A percentile compares a stretch with the other conserved stretches of the same genome.
Evolutionary conservation across 2,329 filamentous ascomycete species (phyloP).

Genomic region (Penicillium sp.): DNA sequence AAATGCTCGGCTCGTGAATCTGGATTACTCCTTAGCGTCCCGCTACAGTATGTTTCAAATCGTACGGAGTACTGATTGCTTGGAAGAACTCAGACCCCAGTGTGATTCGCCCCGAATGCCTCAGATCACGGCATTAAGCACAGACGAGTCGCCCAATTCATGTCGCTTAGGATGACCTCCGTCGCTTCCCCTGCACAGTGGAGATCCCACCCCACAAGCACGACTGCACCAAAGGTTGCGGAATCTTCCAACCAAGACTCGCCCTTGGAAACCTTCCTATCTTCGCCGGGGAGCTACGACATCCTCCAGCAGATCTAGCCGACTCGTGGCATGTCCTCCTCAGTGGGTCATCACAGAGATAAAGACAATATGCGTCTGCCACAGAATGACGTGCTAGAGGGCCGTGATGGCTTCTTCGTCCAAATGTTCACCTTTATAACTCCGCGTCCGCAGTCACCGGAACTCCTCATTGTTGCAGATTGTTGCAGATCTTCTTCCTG

Average conservation of each 20-base stretch:
- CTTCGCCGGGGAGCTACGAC: neutral
- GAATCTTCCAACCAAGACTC: neutral
- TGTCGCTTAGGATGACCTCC: neutral
- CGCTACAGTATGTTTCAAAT: neutral
- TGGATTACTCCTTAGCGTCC: neutral
- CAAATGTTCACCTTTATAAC: slow-evolving; percentile 16
- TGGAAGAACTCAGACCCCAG: neutral
- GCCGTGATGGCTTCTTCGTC: slow-evolving; percentile 7
- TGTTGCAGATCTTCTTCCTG: neutral
- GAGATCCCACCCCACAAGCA: slow-evolving; percentile 2
- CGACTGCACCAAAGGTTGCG: neutral
- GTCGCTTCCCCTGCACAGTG: neutral
- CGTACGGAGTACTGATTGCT: neutral
- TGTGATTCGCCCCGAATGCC: neutral
- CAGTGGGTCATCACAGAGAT: neutral
- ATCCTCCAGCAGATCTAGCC: neutral
- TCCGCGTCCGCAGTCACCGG: neutral
- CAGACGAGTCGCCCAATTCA: neutral
- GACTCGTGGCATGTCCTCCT: neutral
- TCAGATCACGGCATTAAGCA: neutral
- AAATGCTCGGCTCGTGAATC: neutral
- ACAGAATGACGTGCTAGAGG: slow-evolving; percentile 30
- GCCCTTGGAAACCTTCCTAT: neutral
- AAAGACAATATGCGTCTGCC: slow-evolving; percentile 9
- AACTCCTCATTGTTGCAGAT: neutral